phyloP scores from a whole-genome alignment of 495 filamentous ascomycete genomes.

The Sporormia fimetaria region DNA sequence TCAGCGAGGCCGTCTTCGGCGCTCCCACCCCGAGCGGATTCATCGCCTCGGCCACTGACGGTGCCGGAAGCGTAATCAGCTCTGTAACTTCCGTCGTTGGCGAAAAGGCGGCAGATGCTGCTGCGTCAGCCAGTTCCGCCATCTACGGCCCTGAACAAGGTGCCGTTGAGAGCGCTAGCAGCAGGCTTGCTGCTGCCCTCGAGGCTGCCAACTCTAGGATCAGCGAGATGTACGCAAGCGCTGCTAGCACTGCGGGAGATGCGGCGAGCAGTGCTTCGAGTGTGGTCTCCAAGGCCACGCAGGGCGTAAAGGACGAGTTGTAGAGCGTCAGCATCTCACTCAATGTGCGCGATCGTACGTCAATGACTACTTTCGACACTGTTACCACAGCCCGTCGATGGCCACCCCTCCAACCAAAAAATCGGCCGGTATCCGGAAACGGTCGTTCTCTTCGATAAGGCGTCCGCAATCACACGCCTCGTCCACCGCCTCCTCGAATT shows the following conservation, averaged over 20 bases:
- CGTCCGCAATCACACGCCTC: too few species aligned
- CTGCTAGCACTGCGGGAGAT: conserved; percentile 38
- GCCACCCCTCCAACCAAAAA: too few species aligned
- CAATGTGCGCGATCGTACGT: too few species aligned
- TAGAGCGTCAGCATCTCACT: too few species aligned
- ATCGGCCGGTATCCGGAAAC: too few species aligned
- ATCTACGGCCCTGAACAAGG: conserved; percentile 41
- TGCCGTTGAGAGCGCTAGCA: conserved; percentile 44
- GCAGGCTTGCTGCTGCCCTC: conserved; percentile 37
- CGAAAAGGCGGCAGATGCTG: conserved; percentile 31
- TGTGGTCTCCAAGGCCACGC: conserved; percentile 33
- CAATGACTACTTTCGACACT: neutral
- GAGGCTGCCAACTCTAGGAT: conserved; percentile 41
- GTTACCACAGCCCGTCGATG: neutral
- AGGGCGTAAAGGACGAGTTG: conserved; percentile 26
- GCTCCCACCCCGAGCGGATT: conserved; percentile 35
- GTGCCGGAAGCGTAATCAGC: conserved; percentile 30
- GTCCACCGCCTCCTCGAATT: too few species aligned
- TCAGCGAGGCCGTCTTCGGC: conserved; percentile 47
- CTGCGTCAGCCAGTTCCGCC: conserved; percentile 24
- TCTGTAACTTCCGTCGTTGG: conserved; percentile 32
- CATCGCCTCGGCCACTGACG: conserved; percentile 32
- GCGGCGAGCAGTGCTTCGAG: conserved; percentile 30
- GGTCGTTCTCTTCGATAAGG: too few species aligned
- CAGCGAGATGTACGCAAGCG: conserved; percentile 32